Percentiles rank a stretch among this genome's conserved stretches.
Conservation (phyloP, 2,329 filamentous ascomycete species). For the Pseudocercospora macadamiae region DNA sequence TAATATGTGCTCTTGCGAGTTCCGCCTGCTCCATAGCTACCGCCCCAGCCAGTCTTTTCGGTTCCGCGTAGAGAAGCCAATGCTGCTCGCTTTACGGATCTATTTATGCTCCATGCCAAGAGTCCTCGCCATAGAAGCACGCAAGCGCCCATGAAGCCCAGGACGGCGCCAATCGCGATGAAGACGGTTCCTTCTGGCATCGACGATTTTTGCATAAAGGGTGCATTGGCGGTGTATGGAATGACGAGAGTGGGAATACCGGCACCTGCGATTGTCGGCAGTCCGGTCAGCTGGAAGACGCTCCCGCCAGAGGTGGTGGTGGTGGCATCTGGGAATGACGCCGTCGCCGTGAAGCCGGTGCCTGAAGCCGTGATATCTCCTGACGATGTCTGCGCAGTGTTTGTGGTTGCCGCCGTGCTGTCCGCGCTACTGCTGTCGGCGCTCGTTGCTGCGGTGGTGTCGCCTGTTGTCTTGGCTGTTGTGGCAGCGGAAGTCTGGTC, state of each 20-base stretch:
- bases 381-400: constrained; percentile 26
- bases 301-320: constrained; percentile 29
- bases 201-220: constrained; percentile 86
- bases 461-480: constrained; percentile 15
- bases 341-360: constrained; percentile 24
- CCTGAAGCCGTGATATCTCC: constrained; percentile 25
- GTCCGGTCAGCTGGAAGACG: constrained; percentile 40
- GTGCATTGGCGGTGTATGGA: constrained; percentile 80
- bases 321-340: constrained; percentile 25
- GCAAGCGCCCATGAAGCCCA: constrained; percentile 80
- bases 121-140: constrained; percentile 86
- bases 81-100: constrained; percentile 86
- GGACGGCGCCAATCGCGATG: constrained; percentile 86
- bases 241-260: constrained; percentile 72
- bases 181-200: constrained; percentile 94
- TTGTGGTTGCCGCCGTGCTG: constrained; percentile 33
- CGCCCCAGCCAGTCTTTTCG: constrained; percentile 41
- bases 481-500: constrained; percentile 23
- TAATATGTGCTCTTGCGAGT: constrained; percentile 36
- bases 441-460: constrained; percentile 19
- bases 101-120: constrained; percentile 87
- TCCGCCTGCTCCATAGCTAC: constrained; percentile 13
- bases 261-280: constrained; percentile 60
- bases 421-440: constrained; percentile 20
- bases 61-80: constrained; percentile 63